A percentile compares a stretch with the other conserved stretches of the same genome.
phyloP scores from a whole-genome alignment of 2,329 filamentous ascomycete species.

The Incumbomyces delicatus region DNA sequence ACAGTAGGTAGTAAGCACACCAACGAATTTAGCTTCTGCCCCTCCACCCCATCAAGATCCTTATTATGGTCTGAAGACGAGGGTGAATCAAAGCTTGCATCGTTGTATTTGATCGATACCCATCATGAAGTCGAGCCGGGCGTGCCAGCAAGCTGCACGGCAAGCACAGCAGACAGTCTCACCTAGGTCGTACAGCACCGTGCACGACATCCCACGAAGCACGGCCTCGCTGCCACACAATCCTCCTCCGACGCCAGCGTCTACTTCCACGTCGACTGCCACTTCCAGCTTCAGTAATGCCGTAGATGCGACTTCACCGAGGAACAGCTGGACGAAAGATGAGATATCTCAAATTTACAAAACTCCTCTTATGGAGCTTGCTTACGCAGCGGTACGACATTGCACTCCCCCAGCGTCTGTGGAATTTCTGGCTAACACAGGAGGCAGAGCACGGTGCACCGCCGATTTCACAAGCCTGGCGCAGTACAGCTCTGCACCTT shows the following conservation, averaged over 20 bases:
- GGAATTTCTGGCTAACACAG: conserved; percentile 9
- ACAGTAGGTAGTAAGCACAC: too few relatives aligned
- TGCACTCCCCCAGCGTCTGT: background rate
- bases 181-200: conserved; percentile 18
- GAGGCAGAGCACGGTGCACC: conserved; percentile 63
- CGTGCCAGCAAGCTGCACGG: conserved; percentile 12
- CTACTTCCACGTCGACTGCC: too few relatives aligned
- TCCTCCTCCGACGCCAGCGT: conserved; percentile 12
- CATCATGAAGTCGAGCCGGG: conserved; percentile 5
- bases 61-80: too few relatives aligned
- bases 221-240: conserved; percentile 7
- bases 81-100: too few relatives aligned
- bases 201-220: conserved; percentile 19
- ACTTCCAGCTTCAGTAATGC: conserved; percentile 38
- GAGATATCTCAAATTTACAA: conserved; percentile 77
- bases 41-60: too few relatives aligned
- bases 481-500: conserved; percentile 87
- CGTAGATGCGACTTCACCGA: conserved; percentile 49
- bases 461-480: conserved; percentile 72
- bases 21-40: too few relatives aligned
- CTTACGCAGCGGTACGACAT: conserved; percentile 59
- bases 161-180: conserved; percentile 10
- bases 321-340: conserved; percentile 70
- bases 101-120: too few relatives aligned
- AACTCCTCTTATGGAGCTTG: conserved; percentile 68